Evolutionary conservation across 2,329 filamentous ascomycete genomes (phyloP), one percentile per base, ranked within the genome.

Genomic region (Trichoderma arundinaceum): DNA sequence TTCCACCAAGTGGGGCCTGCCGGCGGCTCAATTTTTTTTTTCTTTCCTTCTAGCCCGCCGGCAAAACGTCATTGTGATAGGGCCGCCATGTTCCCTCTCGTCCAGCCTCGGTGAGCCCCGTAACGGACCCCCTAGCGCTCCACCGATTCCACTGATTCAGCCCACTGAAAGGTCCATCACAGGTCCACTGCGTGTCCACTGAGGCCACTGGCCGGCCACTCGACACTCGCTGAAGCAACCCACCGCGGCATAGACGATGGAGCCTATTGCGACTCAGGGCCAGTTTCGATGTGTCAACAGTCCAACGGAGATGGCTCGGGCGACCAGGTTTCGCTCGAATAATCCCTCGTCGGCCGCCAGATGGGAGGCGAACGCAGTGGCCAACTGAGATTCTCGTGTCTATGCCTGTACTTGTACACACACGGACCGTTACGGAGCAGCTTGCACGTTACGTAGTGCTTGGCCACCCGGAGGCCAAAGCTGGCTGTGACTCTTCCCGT

Each of bases 261-360:
- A 57, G 39, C 61, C 51, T 35, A 43, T 17, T 52, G 61, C 61
- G 49, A 66, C 49, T 56, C 41, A 54, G 49, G 48, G 60, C 39
- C 67, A 68, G 59, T 70, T 68, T 68, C 58, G 41, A 69, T 68
- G 69, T 70, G 69, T 69, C 69, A 69, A 66, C 35, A 49, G 22
- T 38, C 53, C 61, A 63, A 15, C 28, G 41, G 41, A 41, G 43
- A 54, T 58, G 66, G 58, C 68, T 56, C 62, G 48, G 48, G 53
- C 49, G 44, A 49, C 56, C 67, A 59, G 49, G 49, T 46, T 62
- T 38, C 35, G 60, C 57, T 56, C 46, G 51, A 66, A 53, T 62
- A 66, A 66, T 66, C 38, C 64, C 64, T 61, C 64, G 64, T 62
- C 48, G 56, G 17, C 10, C 41, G 22, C 51, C 32, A 38, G 7